Conservation (phyloP, 805 yeast genomes). For the Komagataella populi region DNA sequence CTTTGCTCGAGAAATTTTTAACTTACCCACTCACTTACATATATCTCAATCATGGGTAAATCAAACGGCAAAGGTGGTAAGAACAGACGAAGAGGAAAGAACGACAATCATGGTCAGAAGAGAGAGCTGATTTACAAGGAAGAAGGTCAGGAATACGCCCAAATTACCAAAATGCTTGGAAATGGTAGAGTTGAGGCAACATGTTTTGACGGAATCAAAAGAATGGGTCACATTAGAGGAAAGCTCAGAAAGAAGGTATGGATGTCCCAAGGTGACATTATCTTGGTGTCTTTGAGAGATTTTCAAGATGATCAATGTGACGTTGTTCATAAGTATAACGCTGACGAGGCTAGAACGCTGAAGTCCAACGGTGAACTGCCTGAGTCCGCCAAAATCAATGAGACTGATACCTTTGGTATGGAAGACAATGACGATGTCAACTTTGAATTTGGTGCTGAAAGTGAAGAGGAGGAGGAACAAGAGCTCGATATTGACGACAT, state of each 20-base stretch:
- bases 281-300: slow-evolving; percentile 90
- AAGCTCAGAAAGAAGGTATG: slow-evolving; percentile 98
- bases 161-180: slow-evolving; percentile 96
- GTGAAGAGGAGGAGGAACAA: slow-evolving; percentile 52
- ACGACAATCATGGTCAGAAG: slow-evolving; percentile 79
- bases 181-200: slow-evolving; percentile 92
- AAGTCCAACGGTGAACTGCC: slow-evolving; percentile 96
- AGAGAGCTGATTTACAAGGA: slow-evolving; percentile 88
- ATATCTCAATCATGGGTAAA: slow-evolving; percentile 51
- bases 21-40: not conserved
- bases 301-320: slow-evolving; percentile 98
- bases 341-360: slow-evolving; percentile 96
- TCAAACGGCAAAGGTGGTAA: slow-evolving; percentile 86
- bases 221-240: slow-evolving; percentile 98
- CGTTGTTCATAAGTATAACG: slow-evolving; percentile 89
- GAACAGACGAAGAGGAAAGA: slow-evolving; percentile 98
- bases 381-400: slow-evolving; percentile 92
- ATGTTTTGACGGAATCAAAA: slow-evolving; percentile 87
- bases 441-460: slow-evolving; percentile 92
- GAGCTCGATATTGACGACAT: slow-evolving; percentile 93
- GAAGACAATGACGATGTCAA: slow-evolving; percentile 96
- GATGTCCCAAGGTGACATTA: slow-evolving; percentile 98
- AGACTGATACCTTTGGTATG: slow-evolving; percentile 92
- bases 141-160: slow-evolving; percentile 98
- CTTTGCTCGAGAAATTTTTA: not conserved